These are phyloP conservation scores for Breviolum minutum DNA, from an alignment of 73 alveolate genomes.

Conservation along the genomic window DNA sequence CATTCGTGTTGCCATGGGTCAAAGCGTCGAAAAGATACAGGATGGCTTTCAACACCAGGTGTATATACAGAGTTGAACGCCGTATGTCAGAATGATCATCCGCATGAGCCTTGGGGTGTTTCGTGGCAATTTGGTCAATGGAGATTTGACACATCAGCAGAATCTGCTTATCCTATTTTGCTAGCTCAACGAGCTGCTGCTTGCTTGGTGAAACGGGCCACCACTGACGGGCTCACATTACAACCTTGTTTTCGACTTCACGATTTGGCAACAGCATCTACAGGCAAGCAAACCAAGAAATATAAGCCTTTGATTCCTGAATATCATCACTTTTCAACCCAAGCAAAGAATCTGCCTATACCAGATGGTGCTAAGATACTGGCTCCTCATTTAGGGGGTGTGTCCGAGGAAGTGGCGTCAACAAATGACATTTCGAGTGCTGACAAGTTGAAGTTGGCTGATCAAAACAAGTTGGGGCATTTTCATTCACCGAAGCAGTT, in stretches of 20 bases:
- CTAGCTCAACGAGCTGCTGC: background rate
- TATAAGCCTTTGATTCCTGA: conserved; percentile 16
- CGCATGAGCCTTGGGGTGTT: conserved; percentile 8
- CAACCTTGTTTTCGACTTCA: background rate
- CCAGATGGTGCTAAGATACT: background rate
- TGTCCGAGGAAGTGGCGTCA: background rate
- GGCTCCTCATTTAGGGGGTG: background rate
- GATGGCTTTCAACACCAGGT: background rate
- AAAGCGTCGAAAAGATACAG: background rate
- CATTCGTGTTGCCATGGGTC: background rate
- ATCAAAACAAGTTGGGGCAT: background rate
- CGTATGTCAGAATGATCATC: background rate
- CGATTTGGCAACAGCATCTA: background rate
- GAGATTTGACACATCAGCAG: background rate
- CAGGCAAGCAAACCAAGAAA: background rate
- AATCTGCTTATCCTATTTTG: background rate
- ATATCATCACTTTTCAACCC: background rate
- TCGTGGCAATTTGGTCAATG: background rate
- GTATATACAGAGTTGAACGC: background rate
- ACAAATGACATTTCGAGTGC: background rate
- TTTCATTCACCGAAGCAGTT: too few relatives aligned
- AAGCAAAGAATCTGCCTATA: too few relatives aligned
- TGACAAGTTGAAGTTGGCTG: background rate
- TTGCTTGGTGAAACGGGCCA: background rate
- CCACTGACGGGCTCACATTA: background rate